Evolutionary conservation across 2,329 filamentous ascomycete species (phyloP).

Genomic region (Colletotrichum cuscutae): DNA sequence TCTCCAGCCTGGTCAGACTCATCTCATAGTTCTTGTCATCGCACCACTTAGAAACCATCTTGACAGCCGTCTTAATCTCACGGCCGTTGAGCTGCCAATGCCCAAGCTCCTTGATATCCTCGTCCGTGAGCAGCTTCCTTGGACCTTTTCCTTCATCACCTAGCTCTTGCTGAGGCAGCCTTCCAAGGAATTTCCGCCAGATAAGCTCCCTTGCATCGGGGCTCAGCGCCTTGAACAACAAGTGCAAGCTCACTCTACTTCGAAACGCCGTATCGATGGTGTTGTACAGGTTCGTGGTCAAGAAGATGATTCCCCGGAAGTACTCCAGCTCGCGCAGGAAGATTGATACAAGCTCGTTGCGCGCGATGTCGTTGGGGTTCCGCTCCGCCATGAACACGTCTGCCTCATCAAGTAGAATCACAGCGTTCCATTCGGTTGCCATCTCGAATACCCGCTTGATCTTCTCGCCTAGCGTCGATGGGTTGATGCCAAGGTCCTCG

Average conservation of each 20-base stretch:
- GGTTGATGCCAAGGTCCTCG: constrained; percentile 58
- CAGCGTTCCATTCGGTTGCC: constrained; percentile 60
- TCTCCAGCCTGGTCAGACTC: constrained; percentile 54
- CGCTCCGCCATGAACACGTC: constrained; percentile 63
- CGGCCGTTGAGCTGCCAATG: constrained; percentile 56
- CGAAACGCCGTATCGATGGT: constrained; percentile 57
- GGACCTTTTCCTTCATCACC: background rate
- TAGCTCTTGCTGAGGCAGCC: constrained; percentile 40
- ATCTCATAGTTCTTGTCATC: constrained; percentile 54
- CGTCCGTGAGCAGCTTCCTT: constrained; percentile 41
- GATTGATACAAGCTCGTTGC: constrained; percentile 61
- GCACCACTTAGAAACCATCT: constrained; percentile 58
- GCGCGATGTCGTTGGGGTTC: constrained; percentile 54
- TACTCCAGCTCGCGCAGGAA: constrained; percentile 59
- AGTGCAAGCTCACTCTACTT: constrained; percentile 58
- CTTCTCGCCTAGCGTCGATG: constrained; percentile 56
- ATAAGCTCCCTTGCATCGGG: constrained; percentile 50
- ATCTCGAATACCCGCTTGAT: constrained; percentile 58
- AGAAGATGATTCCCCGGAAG: constrained; percentile 56
- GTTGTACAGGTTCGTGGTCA: constrained; percentile 55
- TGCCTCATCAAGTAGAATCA: constrained; percentile 63
- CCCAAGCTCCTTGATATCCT: constrained; percentile 50
- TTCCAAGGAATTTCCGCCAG: constrained; percentile 58
- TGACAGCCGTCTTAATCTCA: constrained; percentile 59
- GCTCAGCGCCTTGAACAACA: constrained; percentile 54